These are phyloP conservation scores for Intubia oerlemansii DNA, from an alignment of 2,329 filamentous ascomycete species.

Conservation along the genomic window DNA sequence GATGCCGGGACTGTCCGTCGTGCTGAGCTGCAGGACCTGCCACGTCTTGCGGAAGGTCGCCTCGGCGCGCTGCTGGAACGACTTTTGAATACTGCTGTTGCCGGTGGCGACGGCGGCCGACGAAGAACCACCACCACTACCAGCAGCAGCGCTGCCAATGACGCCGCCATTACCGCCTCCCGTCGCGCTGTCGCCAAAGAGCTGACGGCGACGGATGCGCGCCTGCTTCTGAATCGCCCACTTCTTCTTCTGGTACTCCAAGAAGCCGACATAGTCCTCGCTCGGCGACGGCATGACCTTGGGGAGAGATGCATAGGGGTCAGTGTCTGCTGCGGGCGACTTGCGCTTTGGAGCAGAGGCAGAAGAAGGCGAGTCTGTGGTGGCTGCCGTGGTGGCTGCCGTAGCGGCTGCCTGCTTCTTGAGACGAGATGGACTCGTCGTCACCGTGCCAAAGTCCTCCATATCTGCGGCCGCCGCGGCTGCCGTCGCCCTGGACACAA, in stretches of 20 bases:
- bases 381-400: neutral
- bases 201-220: conserved; percentile 60
- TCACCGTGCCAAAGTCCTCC: conserved; percentile 49
- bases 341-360: conserved; percentile 45
- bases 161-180: conserved; percentile 17
- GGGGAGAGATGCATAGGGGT: conserved; percentile 68
- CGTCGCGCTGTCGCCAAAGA: conserved; percentile 69
- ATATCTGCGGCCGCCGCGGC: conserved; percentile 31
- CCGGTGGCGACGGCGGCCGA: no score
- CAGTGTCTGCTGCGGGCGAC: conserved; percentile 39
- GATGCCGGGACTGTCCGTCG: conserved; percentile 67
- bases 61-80: conserved; percentile 83
- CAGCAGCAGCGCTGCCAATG: no score
- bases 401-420: conserved; percentile 21
- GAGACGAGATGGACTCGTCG: conserved; percentile 20
- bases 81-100: conserved; percentile 36
- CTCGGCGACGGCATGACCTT: conserved; percentile 66
- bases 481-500: conserved; percentile 18
- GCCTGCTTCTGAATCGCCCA: conserved; percentile 97
- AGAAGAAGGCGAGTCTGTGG: conserved; percentile 16
- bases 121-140: no score
- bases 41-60: conserved; percentile 78
- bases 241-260: conserved; percentile 93
- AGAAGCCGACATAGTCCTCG: conserved; percentile 70
- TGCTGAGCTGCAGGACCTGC: conserved; percentile 77